Evolutionary conservation across 768 basidiomycete species (phyloP), one percentile per base, ranked within the genome.

Genomic region (Mycena sanguinolenta): DNA sequence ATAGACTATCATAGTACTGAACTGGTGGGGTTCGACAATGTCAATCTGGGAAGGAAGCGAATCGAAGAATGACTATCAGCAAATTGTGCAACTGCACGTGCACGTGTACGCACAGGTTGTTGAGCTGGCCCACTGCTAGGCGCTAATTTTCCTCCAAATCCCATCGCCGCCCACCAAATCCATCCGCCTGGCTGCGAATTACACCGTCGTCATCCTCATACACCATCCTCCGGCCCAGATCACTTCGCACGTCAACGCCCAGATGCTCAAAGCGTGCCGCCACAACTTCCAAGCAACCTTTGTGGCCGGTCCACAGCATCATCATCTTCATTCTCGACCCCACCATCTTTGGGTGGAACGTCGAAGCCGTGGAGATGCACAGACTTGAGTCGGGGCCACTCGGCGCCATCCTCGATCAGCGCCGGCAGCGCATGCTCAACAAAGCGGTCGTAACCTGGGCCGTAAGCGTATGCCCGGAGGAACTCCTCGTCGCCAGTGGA

Each of bases 361-460:
- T 53, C 52, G 28, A 53, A 53, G 28, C 52, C 52, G 17, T 53
- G 28, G 28, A 53, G 28, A 30, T 28, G 52, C 14, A 53, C 28
- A 19, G 27, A 30, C 52, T 28, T 53, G 16, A 53, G 52, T 17
- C 14, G 10, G 52, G 52, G 52, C 52, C 52, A 53, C 52, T 53
- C 28, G 52, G 14, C 27, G 17, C 27, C 27, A 30, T 53, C 52
- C 17, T 53, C 52, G 4, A 53, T 14, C 52, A 53, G 28, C 52
- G 52, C 52, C 16, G 52, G 52, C 52, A 53, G 14, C 13, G 28
- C 27, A 53, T 53, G 52, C 52, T 53, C 28, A 17, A 53, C 52
- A 30, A 53, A 53, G 52, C 52, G 52, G 28, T 30, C 52, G 17
- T 53, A 53, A 28, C 52, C 52, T 21, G 52, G 52, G 28, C 52